Evolutionary conservation across 345 rosid species (phyloP).

Genomic region (Pugionium dolabratum): DNA sequence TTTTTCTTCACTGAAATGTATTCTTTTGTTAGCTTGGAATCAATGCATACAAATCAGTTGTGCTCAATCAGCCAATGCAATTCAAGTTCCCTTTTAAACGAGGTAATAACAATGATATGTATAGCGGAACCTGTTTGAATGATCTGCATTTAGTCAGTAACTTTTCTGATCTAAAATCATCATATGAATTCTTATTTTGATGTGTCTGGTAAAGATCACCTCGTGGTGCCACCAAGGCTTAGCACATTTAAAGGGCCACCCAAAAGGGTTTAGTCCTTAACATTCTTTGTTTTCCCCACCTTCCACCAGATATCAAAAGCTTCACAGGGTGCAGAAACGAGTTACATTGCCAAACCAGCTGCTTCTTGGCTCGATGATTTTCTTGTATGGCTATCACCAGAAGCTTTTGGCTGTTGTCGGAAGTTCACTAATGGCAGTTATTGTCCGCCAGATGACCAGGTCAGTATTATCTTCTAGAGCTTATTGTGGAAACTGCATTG

Average conservation of each 20-base stretch:
- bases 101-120: conserved; percentile 48
- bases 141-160: conserved; percentile 20
- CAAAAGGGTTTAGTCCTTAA: conserved; percentile 12
- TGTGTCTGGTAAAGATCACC: conserved; percentile 31
- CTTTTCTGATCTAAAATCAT: conserved; percentile 20
- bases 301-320: conserved; percentile 77
- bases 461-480: conserved; percentile 38
- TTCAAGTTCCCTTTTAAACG: conserved; percentile 81
- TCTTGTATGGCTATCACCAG: conserved; percentile 92
- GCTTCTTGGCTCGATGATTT: conserved; percentile 99
- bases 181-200: conserved; percentile 23
- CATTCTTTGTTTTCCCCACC: conserved; percentile 18
- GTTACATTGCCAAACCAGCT: conserved; percentile 96
- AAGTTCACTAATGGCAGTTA: conserved; percentile 73
- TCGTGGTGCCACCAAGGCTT: conserved; percentile 25
- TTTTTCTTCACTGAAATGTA: conserved; percentile 37
- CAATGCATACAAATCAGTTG: conserved; percentile 78
- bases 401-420: conserved; percentile 94
- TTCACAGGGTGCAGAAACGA: conserved; percentile 68
- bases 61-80: conserved; percentile 94
- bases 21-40: conserved; percentile 61
- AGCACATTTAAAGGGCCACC: conserved; percentile 17
- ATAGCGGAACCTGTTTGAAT: not conserved
- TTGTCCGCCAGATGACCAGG: conserved; percentile 99
- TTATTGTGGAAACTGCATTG: conserved; percentile 19